Evolutionary conservation across 164 flowering plant species (phyloP), one percentile per base, ranked within the genome.

Genomic region (Chimonanthus salicifolius): DNA sequence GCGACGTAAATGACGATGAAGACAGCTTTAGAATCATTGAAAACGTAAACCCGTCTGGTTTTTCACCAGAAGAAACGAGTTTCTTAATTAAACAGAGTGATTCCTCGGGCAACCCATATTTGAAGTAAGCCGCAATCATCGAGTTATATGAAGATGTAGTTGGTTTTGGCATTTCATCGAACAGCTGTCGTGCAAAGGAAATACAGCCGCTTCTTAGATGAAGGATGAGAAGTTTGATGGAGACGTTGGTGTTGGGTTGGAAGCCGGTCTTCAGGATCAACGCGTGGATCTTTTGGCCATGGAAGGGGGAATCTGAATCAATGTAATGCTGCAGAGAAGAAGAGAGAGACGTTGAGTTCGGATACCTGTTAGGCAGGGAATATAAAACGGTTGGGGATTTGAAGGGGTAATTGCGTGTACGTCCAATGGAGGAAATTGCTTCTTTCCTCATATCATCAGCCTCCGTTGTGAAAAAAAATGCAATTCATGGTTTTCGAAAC

Each of bases 1-100:
- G 33, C 0, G 74, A 77, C 64, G 70, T 67, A 10, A 68, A 33
- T 5, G 72, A 6, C 62, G 85, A 20, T 20, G 21, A 80, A 21
- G 96, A 89, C 3, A 89, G 86, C 81, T 91, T 95, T 74, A 95
- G 80, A 69, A 91, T 78, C 93, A 90, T 87, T 0, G 97, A 89
- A 75, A 81, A 84, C 1, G 99, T 89, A 76, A 75, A 93, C 75
- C 88, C 92, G 76, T 95, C 99, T 16, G 90, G 91, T 79, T 72
- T 85, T 78, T 85, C 86, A 60, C 77, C 70, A 21, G 85, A 84
- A 11, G 7, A 58, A 62, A 77, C 48, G 73, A 92, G 72, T 68
- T 77, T 67, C 6, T 81, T 81, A 47, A 90, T 83, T 75, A 95
- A 67, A 51, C 72, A 49, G 21, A 90, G 75, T 0, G 87, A 78